Evolutionary conservation across 768 basidiomycete species (phyloP), one percentile per base, ranked within the genome.

Genomic region (Kwoniella pini): DNA sequence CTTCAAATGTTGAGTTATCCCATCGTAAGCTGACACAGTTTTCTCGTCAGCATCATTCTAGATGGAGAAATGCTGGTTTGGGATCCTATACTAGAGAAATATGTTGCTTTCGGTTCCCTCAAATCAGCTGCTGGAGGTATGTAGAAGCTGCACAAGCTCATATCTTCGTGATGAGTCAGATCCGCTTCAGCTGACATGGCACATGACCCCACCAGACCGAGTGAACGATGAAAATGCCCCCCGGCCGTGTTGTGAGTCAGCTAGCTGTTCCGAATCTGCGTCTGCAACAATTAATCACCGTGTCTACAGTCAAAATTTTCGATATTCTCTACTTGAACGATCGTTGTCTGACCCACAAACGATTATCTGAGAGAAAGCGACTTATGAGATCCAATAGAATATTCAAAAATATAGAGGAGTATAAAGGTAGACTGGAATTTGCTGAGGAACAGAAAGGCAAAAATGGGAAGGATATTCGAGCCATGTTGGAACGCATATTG

Each of bases 21-120:
- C 24, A 61, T 51, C 44, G 58, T 49, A 54, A 30, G 58, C 61
- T 24, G 26, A 31, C 73, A 27, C n/a, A n/a, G n/a, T n/a, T 72
- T 24, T 31, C 7, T 4, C 36, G 22, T 2, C 58, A 97, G 95
- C 50, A 88, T 95, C 68, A 90, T 98, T 46, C 78, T 99, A 13
- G 96, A 99, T 68, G 96, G 96, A 0, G 96, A 99, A 77, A 98
- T 99, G 95, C 81, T 99, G 30, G 95, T 97, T 2, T 98, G 90
- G 89, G 96, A 98, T 77, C 95, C 95, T 0, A 82, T 88, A 2
- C 87, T 90, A 0, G 87, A 88, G 69, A 85, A 90, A 21, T 90
- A 91, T 71, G 81, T 96, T 19, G 91, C 95, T 0, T 98, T 99
- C 63, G 96, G 96, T 1, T 89, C 86, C 0, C 81, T 99, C 50